These are phyloP conservation scores for Xylariaceae sp. DNA, from an alignment of 2,329 filamentous ascomycete species.

Conservation along the genomic window DNA sequence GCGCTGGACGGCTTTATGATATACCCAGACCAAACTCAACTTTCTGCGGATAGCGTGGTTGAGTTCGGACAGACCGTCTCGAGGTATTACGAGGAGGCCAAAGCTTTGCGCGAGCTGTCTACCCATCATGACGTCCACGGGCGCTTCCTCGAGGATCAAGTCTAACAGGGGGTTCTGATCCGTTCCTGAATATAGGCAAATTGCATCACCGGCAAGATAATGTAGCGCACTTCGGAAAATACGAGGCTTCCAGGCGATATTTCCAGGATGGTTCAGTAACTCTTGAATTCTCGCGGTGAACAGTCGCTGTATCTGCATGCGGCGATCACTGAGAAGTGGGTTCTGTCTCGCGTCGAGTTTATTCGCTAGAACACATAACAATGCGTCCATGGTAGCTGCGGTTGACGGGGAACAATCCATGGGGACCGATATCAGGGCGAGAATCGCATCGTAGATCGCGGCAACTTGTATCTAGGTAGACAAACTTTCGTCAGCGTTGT, in stretches of 20 bases:
- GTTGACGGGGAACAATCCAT: constrained; percentile 19
- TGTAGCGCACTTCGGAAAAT: constrained; percentile 28
- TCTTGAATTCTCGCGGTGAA: constrained; percentile 8
- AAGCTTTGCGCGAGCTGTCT: constrained; percentile 26
- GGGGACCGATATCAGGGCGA: constrained; percentile 10
- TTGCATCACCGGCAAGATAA: constrained; percentile 30
- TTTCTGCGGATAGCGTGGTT: constrained; percentile 28
- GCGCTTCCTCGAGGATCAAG: constrained; percentile 16
- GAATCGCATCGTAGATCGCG: constrained; percentile 18
- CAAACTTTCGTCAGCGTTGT: background rate
- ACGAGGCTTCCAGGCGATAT: constrained; percentile 10
- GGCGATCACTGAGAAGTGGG: background rate
- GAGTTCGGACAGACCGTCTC: constrained; percentile 25
- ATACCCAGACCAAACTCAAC: constrained; percentile 28
- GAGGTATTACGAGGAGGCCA: constrained; percentile 26
- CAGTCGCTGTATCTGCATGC: constrained; percentile 16
- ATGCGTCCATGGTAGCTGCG: constrained; percentile 26
- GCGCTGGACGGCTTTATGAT: constrained; percentile 29
- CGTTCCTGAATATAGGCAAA: constrained; percentile 20
- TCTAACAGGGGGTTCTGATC: constrained; percentile 22
- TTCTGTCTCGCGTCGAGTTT: constrained; percentile 21
- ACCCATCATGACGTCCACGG: constrained; percentile 20
- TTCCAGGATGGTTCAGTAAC: background rate
- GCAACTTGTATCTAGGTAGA: constrained; percentile 19
- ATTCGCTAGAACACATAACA: constrained; percentile 26